Evolutionary conservation across 2,329 filamentous ascomycete genomes (phyloP), one percentile per base, ranked within the genome.

Genomic region (Aureobasidium uvarum): DNA sequence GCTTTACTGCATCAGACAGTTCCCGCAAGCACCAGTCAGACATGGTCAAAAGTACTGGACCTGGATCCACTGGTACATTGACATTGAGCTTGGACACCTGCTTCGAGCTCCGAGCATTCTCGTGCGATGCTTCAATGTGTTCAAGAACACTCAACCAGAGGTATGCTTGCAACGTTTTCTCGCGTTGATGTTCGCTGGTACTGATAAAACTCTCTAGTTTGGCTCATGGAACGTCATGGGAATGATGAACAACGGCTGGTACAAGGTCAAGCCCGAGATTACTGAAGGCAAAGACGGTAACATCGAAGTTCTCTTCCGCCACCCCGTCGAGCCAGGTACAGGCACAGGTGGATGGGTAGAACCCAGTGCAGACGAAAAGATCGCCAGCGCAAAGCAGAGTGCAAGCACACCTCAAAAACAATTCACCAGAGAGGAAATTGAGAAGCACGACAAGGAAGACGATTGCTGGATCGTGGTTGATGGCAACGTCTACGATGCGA

Each of bases 211-310:
- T 41, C 13, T 10, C 3, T 5, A 59, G 55, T 18, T 46, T n/a
- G 58, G 58, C 4, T 73, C 71, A 5, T 84, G 81, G 81, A 84
- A 83, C 66, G 74, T 81, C 1, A 77, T 81, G 78, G 81, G 79
- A 13, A 83, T 84, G 80, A 83, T 84, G 81, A 84, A 84, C 71
- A 84, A 84, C 51, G 79, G 78, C 67, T 81, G 79, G 78, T 83
- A 83, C 67, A 67, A 72, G 1, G 78, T 84, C 16, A 78, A 77
- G 52, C 71, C 77, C 0, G 76, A 80, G 41, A 76, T 80, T 4
- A 64, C 72, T 0, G 71, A 75, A n/a, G 71, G 73, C 16, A 67
- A 72, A 18, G 69, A 77, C 2, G 46, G 36, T 7, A 72, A 74
- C 11, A 74, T 82, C 4, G 64, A 76, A n/a, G 38, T 62, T 0